Evolutionary conservation across 1,139 yeast species (phyloP).

Genomic region (Magnusiomyces tetraspermus): DNA sequence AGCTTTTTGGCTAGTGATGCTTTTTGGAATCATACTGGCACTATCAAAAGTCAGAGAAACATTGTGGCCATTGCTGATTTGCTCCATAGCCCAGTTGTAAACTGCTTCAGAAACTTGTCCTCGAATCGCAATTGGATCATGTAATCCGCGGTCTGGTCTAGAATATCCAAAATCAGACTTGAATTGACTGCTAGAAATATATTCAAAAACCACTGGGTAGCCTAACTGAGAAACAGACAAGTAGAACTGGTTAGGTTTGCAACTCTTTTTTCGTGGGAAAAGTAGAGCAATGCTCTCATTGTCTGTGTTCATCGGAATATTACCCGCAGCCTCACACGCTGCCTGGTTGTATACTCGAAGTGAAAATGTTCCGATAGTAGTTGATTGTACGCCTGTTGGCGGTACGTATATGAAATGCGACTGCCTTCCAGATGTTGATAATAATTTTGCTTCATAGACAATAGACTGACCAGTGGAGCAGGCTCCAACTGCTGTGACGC

Average conservation of each 20-base stretch:
- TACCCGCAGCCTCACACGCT: background rate
- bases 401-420: background rate
- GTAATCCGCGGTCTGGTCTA: background rate
- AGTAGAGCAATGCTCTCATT: background rate
- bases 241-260: background rate
- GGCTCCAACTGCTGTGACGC: conserved; percentile 6
- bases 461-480: background rate
- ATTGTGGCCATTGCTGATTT: conserved; percentile 4
- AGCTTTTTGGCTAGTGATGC: background rate
- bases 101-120: conserved; percentile 3
- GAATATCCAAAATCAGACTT: background rate
- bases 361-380: conserved; percentile 7
- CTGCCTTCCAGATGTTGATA: background rate
- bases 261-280: background rate
- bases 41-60: conserved; percentile 7
- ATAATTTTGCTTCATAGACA: background rate
- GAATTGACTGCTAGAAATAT: background rate
- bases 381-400: conserved; percentile 8
- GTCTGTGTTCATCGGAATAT: background rate
- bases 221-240: background rate
- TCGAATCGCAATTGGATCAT: conserved; percentile 4
- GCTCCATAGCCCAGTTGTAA: conserved; percentile 11
- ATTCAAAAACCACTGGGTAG: background rate
- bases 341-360: conserved; percentile 2
- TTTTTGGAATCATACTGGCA: background rate